These are phyloP conservation scores for Cyclotella sp. DNA, from an alignment of 108 stramenopile species.

Conservation along the genomic window DNA sequence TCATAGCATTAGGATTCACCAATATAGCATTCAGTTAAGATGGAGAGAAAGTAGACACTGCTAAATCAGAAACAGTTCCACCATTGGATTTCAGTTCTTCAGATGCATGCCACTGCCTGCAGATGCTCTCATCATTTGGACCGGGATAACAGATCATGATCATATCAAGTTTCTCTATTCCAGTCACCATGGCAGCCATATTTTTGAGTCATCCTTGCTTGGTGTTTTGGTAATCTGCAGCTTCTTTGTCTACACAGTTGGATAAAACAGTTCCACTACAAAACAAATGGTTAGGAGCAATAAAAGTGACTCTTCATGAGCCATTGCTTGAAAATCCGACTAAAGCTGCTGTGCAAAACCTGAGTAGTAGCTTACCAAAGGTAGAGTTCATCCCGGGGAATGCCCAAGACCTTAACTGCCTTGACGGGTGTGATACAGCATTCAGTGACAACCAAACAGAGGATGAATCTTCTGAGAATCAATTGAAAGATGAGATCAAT, in stretches of 20 bases:
- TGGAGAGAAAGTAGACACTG: slow-evolving; percentile 76
- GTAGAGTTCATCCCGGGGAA: slow-evolving; percentile 73
- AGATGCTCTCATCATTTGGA: slow-evolving; percentile 72
- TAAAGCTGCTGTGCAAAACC: neutral
- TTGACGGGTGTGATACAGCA: neutral
- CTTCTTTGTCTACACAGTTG: slow-evolving; percentile 67
- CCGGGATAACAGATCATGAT: slow-evolving; percentile 88
- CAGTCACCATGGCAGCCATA: slow-evolving; percentile 65
- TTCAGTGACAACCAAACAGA: neutral
- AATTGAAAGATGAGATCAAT: neutral
- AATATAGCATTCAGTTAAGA: slow-evolving; percentile 72
- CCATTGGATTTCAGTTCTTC: slow-evolving; percentile 68
- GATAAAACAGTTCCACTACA: slow-evolving; percentile 72
- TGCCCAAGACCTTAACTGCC: slow-evolving; percentile 67
- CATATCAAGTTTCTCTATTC: slow-evolving; percentile 77
- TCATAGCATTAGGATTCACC: slow-evolving; percentile 42
- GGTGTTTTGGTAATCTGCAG: slow-evolving; percentile 61
- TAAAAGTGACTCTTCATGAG: neutral
- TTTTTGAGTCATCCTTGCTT: slow-evolving; percentile 74
- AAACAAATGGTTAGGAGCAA: neutral
- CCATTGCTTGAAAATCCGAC: neutral
- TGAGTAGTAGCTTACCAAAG: slow-evolving; percentile 49
- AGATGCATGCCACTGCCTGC: slow-evolving; percentile 74
- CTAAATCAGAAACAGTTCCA: slow-evolving; percentile 57
- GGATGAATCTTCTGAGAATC: neutral